Evolutionary conservation across 192 early-diverging fungal genomes (phyloP), one percentile per base, ranked within the genome.

Genomic region (Allomyces macrogynus): DNA sequence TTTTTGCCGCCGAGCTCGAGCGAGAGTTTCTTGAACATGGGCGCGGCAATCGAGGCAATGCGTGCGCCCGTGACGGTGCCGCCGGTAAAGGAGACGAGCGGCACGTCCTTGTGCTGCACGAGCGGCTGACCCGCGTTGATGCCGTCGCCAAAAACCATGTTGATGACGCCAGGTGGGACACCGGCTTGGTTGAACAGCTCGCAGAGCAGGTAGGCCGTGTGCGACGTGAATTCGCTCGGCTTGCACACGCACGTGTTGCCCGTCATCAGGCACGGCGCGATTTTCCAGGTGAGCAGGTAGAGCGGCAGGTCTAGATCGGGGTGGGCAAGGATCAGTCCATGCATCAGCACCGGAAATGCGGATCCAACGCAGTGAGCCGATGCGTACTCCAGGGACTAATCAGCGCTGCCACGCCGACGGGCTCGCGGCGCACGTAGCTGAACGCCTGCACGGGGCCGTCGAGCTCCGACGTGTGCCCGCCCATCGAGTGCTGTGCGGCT

Each of bases 1-100:
- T 88, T 89, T 70, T 93, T 93, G 49, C 91, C 91, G 64, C 79
- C 90, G 10, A 93, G 75, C 72, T 93, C 91, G 54, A 93, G 68
- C 1, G 85, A 84, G 9, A 89, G 70, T 32, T 86, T 90, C 71
- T 91, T 91, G 66, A 86, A 74, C 42, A 81, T 80, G 40, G 75
- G 77, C 5, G 86, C 81, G 62, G 86, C 72, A 27, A 76, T 70
- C 25, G 75, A 70, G 72, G 83, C 78, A 63, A 90, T 76, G 32
- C 64, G 65, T 64, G 80, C 73, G 61, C 88, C 88, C 8, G 84
- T 86, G 24, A 65, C 68, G 12, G 88, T 87, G 12, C 81, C 83
- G 32, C 86, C 89, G 10, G 89, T 93, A 69, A 93, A 90, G 4
- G 88, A 86, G 61, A 89, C 70, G 67, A 85, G 80, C 23, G 71